A percentile compares a stretch with the other conserved stretches of the same genome.
Conservation (phyloP, 2,329 filamentous ascomycete species). For the Fusarium mundagurra region DNA sequence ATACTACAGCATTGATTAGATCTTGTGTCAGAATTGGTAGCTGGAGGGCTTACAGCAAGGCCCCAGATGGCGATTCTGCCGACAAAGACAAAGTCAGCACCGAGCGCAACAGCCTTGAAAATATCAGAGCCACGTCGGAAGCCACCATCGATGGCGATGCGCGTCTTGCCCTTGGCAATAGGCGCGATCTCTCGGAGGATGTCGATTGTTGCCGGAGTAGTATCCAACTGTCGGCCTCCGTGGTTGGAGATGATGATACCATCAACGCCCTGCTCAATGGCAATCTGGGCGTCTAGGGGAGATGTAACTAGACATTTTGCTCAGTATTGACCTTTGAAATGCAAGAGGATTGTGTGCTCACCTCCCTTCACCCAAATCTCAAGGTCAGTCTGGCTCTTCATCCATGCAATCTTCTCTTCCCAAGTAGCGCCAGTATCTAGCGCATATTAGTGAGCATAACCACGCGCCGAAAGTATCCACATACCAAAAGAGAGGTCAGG, state of each 20-base stretch:
- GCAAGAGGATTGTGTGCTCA: background rate
- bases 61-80: constrained; percentile 1
- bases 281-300: background rate
- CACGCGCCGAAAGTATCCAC: background rate
- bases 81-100: background rate
- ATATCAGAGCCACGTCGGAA: background rate
- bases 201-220: background rate
- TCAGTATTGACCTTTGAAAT: background rate
- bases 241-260: constrained; percentile 3
- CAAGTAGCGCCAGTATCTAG: background rate
- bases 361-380: background rate
- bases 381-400: background rate
- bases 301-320: background rate
- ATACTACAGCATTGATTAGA: background rate
- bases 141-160: background rate
- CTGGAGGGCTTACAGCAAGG: background rate
- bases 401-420: background rate
- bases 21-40: accelerated
- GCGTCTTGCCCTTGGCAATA: background rate
- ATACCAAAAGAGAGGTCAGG: background rate
- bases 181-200: background rate
- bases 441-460: background rate
- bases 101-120: background rate
- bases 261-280: background rate
- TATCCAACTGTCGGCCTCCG: background rate